These are phyloP conservation scores for Butyriboletus loyo DNA, from an alignment of 768 basidiomycete genomes.

Conservation along the genomic window DNA sequence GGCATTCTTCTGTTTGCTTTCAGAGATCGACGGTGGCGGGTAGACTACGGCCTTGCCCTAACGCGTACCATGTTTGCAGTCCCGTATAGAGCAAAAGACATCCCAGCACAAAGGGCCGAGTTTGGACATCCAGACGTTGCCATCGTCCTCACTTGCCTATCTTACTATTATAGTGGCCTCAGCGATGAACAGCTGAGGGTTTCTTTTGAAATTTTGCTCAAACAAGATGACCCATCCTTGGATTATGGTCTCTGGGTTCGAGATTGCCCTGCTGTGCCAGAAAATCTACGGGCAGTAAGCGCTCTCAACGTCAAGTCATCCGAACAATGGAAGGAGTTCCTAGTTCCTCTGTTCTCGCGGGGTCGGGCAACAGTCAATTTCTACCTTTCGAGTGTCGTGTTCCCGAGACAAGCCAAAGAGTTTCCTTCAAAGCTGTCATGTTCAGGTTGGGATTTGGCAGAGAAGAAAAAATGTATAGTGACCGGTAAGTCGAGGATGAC, in stretches of 20 bases:
- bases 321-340: slow-evolving; percentile 15
- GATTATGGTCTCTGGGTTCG: slow-evolving; percentile 34
- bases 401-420: slow-evolving; percentile 37
- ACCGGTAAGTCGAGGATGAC: slow-evolving; percentile 12
- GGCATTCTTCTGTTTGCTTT: too few species aligned
- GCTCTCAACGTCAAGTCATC: slow-evolving; percentile 31
- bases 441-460: slow-evolving; percentile 38
- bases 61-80: too few species aligned
- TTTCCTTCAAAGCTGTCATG: slow-evolving; percentile 35
- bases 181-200: too few species aligned
- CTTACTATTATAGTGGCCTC: too few species aligned
- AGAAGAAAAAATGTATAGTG: slow-evolving; percentile 13
- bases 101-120: too few species aligned
- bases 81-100: too few species aligned
- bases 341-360: slow-evolving; percentile 27
- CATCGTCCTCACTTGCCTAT: too few species aligned
- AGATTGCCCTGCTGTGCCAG: slow-evolving; percentile 18
- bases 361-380: slow-evolving; percentile 35
- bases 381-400: slow-evolving; percentile 36
- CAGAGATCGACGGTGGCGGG: too few species aligned
- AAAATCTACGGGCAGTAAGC: slow-evolving; percentile 7
- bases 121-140: too few species aligned
- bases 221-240: slow-evolving; percentile 15
- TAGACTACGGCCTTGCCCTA: too few species aligned
- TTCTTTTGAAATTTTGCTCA: too few species aligned